phyloP scores from a whole-genome alignment of 805 yeast genomes.

The Candida krabiensis region DNA sequence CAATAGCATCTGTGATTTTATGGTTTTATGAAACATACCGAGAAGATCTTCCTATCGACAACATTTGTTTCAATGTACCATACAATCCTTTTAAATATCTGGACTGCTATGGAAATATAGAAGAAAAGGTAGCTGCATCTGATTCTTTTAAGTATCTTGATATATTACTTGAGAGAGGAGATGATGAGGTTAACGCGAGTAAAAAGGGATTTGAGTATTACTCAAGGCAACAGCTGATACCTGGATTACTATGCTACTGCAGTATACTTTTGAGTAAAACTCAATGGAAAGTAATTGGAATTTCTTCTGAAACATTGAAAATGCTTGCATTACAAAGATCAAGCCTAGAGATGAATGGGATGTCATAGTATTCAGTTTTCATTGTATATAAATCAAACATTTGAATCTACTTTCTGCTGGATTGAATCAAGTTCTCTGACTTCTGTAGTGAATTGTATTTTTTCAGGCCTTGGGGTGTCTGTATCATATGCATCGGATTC shows the following conservation, averaged over 20 bases:
- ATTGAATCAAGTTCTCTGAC: constrained; percentile 5
- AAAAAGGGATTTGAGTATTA: not conserved
- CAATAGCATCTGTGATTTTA: constrained; percentile 8
- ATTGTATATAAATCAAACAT: too few relatives aligned
- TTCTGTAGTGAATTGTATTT: constrained; percentile 4
- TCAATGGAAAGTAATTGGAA: constrained; percentile 6
- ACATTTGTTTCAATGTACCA: not conserved
- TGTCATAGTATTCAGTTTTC: not conserved
- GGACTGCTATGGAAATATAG: constrained; percentile 1
- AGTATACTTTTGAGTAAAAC: constrained; percentile 4
- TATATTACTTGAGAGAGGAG: constrained; percentile 13
- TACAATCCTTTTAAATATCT: constrained; percentile 6
- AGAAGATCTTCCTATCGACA: constrained; percentile 11
- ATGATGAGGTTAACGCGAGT: too few relatives aligned
- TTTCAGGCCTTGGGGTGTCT: constrained; percentile 4
- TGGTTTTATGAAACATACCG: constrained; percentile 21
- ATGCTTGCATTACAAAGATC: constrained; percentile 6
- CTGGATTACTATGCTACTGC: constrained; percentile 12
- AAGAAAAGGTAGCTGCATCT: constrained; percentile 10
- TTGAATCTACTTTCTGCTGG: not conserved
- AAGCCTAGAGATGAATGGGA: too few relatives aligned
- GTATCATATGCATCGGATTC: not conserved
- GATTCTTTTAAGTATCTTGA: constrained; percentile 20
- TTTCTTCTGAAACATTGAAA: constrained; percentile 1
- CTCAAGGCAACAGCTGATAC: constrained; percentile 9